A percentile compares a stretch with the other conserved stretches of the same genome.
phyloP scores from a whole-genome alignment of 306 rosid species.

The Quercus berberidifolia region DNA sequence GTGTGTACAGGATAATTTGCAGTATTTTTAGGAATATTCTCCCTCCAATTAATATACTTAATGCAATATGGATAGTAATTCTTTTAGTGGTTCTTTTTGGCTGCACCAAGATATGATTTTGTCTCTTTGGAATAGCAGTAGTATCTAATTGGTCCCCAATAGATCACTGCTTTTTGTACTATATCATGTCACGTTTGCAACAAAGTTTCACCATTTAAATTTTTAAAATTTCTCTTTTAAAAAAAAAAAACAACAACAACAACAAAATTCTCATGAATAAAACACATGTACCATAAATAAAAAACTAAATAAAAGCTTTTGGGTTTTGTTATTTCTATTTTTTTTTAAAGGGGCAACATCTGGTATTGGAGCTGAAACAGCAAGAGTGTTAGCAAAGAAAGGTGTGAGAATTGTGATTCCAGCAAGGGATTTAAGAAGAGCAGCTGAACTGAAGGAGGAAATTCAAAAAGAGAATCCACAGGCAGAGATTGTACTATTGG shows the following conservation, averaged over 20 bases:
- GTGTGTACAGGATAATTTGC: neutral
- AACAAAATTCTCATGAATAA: neutral
- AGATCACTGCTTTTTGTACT: conserved; percentile 13
- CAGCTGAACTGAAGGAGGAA: conserved; percentile 51
- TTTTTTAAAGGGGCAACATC: conserved; percentile 64
- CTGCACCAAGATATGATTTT: conserved; percentile 35
- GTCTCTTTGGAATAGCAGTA: conserved; percentile 30
- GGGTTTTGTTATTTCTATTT: conserved; percentile 1
- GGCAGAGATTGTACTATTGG: conserved; percentile 65
- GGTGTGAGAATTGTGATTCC: conserved; percentile 84
- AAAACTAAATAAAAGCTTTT: neutral
- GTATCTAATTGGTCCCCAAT: conserved; percentile 31
- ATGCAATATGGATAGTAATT: neutral
- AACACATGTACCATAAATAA: no score
- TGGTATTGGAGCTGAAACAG: conserved; percentile 96
- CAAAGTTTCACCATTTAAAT: neutral
- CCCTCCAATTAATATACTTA: neutral
- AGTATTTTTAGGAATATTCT: neutral
- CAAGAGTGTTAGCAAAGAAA: conserved; percentile 85
- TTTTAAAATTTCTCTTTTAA: neutral
- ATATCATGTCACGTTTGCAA: neutral
- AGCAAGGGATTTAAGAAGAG: conserved; percentile 77
- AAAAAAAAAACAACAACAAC: neutral
- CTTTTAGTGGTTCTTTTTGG: conserved; percentile 36
- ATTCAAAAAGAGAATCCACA: conserved; percentile 66